phyloP scores from a whole-genome alignment of 2,329 filamentous ascomycete genomes.

The Bimuria novae-zelandiae region DNA sequence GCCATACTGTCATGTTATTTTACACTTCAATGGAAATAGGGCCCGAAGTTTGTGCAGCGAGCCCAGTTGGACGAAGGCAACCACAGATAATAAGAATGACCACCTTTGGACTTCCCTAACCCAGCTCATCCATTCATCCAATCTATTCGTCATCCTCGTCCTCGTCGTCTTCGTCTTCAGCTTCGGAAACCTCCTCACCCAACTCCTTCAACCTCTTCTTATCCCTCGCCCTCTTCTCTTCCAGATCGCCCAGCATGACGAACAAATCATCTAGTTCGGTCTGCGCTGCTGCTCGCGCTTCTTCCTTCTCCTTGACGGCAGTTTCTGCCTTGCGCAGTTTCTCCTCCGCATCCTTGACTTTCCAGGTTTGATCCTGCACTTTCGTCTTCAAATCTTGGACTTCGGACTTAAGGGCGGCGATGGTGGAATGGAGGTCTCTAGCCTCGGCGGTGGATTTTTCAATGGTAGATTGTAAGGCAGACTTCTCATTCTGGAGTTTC shows the following conservation, averaged over 20 bases:
- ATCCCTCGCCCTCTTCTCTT: conserved; percentile 50
- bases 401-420: conserved; percentile 40
- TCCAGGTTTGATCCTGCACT: conserved; percentile 48
- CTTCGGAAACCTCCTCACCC: conserved; percentile 50
- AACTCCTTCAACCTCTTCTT: conserved; percentile 55
- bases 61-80: too few relatives aligned
- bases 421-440: conserved; percentile 19
- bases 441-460: conserved; percentile 32
- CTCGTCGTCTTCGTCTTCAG: conserved; percentile 43
- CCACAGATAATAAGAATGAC: too few relatives aligned
- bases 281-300: conserved; percentile 40
- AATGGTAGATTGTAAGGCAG: conserved; percentile 20
- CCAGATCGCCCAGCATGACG: conserved; percentile 53
- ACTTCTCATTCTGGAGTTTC: conserved; percentile 44
- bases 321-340: conserved; percentile 47
- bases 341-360: conserved; percentile 53
- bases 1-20: too few relatives aligned
- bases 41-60: too few relatives aligned
- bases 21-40: too few relatives aligned
- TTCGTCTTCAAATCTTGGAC: conserved; percentile 52
- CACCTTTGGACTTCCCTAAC: too few relatives aligned
- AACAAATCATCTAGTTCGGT: conserved; percentile 55
- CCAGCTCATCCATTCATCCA: too few relatives aligned
- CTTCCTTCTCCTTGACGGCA: conserved; percentile 49
- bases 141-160: conserved; percentile 30